These are phyloP conservation scores for Lentithecium fluviatile DNA, from an alignment of 495 filamentous ascomycete genomes.

Conservation along the genomic window DNA sequence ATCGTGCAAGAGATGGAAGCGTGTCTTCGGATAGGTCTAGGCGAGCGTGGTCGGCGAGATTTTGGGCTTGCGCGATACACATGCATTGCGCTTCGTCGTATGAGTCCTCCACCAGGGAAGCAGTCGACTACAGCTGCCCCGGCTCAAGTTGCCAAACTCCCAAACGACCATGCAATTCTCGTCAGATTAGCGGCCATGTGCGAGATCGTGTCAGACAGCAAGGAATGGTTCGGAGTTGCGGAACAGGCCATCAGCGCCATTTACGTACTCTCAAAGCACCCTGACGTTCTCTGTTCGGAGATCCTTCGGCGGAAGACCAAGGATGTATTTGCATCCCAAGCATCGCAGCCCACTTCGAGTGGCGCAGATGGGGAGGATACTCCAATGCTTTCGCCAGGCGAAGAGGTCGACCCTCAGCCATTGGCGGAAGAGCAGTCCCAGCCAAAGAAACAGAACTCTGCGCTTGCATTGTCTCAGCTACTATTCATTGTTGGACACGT, in stretches of 20 bases:
- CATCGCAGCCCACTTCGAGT: slow-evolving; percentile 42
- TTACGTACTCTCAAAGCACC: slow-evolving; percentile 91
- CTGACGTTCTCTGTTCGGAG: slow-evolving; percentile 89
- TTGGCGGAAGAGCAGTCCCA: slow-evolving; percentile 38
- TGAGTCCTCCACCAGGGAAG: slow-evolving; percentile 65
- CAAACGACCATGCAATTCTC: slow-evolving; percentile 88
- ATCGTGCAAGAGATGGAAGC: slow-evolving; percentile 91
- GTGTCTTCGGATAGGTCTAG: slow-evolving; percentile 87
- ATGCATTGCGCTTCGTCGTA: slow-evolving; percentile 85
- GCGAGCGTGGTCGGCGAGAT: slow-evolving; percentile 73
- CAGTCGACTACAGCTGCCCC: slow-evolving; percentile 53
- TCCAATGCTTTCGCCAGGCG: slow-evolving; percentile 33
- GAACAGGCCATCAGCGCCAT: slow-evolving; percentile 97
- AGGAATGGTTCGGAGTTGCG: slow-evolving; percentile 95
- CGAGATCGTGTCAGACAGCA: slow-evolving; percentile 79
- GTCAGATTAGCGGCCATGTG: slow-evolving; percentile 75
- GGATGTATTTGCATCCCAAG: slow-evolving; percentile 62
- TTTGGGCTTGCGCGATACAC: slow-evolving; percentile 90
- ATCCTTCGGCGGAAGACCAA: slow-evolving; percentile 85
- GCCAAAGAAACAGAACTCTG: slow-evolving; percentile 39
- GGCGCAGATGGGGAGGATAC: slow-evolving; percentile 46
- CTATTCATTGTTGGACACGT: slow-evolving; percentile 96
- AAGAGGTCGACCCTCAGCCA: slow-evolving; percentile 8
- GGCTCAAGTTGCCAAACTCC: slow-evolving; percentile 69
- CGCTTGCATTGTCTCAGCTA: slow-evolving; percentile 80